Evolutionary conservation across 2,329 filamentous ascomycete species (phyloP).

Genomic region (Camptophora hylomeconis): DNA sequence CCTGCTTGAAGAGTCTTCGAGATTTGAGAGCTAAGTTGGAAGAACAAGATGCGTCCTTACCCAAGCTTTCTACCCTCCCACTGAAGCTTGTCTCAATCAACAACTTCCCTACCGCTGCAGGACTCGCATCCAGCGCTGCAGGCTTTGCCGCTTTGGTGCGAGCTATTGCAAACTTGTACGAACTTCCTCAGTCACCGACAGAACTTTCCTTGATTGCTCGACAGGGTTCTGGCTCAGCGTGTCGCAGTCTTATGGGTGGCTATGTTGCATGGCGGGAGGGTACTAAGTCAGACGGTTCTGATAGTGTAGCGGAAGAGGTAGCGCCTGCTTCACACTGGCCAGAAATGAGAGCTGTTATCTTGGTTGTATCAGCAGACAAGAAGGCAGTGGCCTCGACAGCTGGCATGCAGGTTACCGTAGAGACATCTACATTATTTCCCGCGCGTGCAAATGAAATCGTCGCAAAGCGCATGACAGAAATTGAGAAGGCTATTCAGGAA

Average conservation of each 20-base stretch:
- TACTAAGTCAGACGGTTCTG: constrained; percentile 53
- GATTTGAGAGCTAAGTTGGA: constrained; percentile 66
- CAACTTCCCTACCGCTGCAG: constrained; percentile 97
- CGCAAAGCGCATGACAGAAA: constrained; percentile 66
- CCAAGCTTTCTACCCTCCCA: constrained; percentile 63
- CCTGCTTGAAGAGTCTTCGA: constrained; percentile 80
- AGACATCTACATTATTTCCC: constrained; percentile 76
- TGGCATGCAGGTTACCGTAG: constrained; percentile 95
- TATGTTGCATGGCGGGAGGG: constrained; percentile 16
- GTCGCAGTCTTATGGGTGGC: constrained; percentile 70
- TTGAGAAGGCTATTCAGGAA: constrained; percentile 67
- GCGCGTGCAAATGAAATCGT: constrained; percentile 65
- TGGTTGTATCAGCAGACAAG: constrained; percentile 86
- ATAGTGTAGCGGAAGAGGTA: constrained; percentile 79
- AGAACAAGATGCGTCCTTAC: constrained; percentile 55
- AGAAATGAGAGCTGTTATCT: constrained; percentile 78
- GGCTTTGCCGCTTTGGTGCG: constrained; percentile 51
- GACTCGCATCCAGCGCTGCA: constrained; percentile 49
- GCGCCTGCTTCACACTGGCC: constrained; percentile 88
- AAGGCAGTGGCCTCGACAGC: constrained; percentile 88
- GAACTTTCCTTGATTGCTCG: constrained; percentile 81
- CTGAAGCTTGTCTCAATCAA: constrained; percentile 89
- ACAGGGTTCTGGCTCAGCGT: constrained; percentile 90
- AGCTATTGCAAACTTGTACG: constrained; percentile 82
- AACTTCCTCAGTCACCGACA: constrained; percentile 64